phyloP scores from a whole-genome alignment of 78 protist species.

The Planoprotostelium fungivorum region DNA sequence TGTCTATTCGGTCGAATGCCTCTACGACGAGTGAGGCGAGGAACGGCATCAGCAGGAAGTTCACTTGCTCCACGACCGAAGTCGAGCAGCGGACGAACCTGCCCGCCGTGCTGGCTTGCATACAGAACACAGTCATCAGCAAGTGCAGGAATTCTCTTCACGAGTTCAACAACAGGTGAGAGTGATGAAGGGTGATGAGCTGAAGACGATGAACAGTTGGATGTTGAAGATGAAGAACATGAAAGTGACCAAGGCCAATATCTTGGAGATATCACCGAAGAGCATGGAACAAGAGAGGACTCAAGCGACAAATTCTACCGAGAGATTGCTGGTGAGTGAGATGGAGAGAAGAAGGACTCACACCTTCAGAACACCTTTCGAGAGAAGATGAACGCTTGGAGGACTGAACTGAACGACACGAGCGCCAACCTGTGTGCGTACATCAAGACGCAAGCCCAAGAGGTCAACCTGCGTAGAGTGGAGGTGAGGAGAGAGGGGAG shows the following conservation, averaged over 20 bases:
- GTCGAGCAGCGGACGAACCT: neutral
- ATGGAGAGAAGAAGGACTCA: neutral
- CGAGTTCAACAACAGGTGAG: neutral
- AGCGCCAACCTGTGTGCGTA: neutral
- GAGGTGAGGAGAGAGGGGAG: too few relatives aligned
- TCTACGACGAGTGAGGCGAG: neutral
- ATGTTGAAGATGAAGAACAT: neutral
- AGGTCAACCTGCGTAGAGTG: neutral
- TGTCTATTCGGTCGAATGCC: neutral
- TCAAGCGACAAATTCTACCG: neutral
- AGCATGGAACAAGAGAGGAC: neutral
- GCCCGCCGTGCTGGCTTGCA: neutral
- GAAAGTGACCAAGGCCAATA: neutral
- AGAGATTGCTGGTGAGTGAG: neutral
- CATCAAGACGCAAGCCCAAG: neutral
- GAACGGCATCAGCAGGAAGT: neutral
- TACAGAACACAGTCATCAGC: neutral
- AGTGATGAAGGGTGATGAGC: neutral
- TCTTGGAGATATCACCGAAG: neutral
- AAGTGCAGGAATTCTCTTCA: neutral
- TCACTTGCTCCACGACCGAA: neutral
- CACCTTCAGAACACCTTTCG: neutral
- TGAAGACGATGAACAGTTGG: too few relatives aligned
- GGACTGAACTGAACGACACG: neutral
- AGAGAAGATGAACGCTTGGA: neutral